phyloP scores from a whole-genome alignment of 148 eudicot genomes.

The Pouteria glomerata region DNA sequence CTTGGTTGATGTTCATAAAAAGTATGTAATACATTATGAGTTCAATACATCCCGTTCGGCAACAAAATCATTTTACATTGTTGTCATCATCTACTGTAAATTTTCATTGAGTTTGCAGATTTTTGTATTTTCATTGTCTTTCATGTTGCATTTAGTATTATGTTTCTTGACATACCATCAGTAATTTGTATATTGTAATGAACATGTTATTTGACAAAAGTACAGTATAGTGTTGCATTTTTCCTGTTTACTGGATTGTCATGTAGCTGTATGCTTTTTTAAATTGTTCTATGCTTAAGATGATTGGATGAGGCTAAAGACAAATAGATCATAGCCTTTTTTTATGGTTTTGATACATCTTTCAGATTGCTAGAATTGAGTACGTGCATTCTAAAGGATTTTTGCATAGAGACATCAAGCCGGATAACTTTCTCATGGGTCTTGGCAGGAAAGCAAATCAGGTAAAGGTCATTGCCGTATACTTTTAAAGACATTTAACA shows the following conservation, averaged over 20 bases:
- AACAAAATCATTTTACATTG: too few species aligned
- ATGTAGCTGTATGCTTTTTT: background rate
- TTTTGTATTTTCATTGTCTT: background rate
- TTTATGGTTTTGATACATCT: background rate
- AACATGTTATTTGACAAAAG: background rate
- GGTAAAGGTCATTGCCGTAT: conserved; percentile 3
- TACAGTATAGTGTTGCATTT: background rate
- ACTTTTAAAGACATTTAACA: background rate
- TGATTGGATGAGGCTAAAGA: background rate
- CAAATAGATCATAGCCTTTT: background rate
- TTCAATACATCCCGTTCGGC: too few species aligned
- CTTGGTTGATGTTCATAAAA: too few species aligned
- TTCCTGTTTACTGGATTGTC: background rate
- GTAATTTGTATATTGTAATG: background rate
- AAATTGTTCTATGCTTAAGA: background rate
- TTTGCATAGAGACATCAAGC: conserved; percentile 23
- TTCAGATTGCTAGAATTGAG: conserved; percentile 18
- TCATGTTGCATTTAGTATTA: background rate
- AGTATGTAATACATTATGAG: too few species aligned
- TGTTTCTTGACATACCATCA: background rate
- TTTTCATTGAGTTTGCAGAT: background rate
- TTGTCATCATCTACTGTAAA: background rate
- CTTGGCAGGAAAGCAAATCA: conserved; percentile 23
- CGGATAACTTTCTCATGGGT: conserved; percentile 27
- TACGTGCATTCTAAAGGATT: conserved; percentile 20